Base-by-base conservation (phyloP, 768 basidiomycete species). In the Leccinum rimulosum region DNA sequence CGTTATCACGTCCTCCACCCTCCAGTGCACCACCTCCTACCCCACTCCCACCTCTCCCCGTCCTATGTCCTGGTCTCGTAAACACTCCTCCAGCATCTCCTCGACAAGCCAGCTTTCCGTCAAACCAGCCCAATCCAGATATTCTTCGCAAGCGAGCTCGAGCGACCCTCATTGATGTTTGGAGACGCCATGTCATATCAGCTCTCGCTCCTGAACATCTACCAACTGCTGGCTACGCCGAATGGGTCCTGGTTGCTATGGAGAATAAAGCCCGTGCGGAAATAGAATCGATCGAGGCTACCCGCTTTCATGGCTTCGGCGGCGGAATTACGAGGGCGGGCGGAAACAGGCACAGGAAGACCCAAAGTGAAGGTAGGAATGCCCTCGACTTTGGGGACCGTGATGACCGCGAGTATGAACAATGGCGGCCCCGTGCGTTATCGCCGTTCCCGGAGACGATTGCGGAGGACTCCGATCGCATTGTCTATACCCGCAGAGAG, bases 91-190 rank as follows among this genome's bases (percentile, higher is more conserved):
- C 60, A 59, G 67, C 48, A 60, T 74, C 61, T 55, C 65, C 65
- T 25, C 64, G 54, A 27, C 31, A 31, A 54, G 50, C 66, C 9
- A 36, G 38, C 47, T 31, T 64, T 54, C 31, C 49, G 52, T 53
- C 58, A 52, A 27, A 52, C 27, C 53, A 57, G 50, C 27, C 69
- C 47, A 58, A 68, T 22, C 68, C 81, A 19, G 77, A 78, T n/a
- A 68, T 68, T 54, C 79, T 87, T 43, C 82, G 87, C 17, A 75
- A 79, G 36, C 79, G 82, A 49, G 89, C 89, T 5, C 85, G 88
- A 31, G 86, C 88, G 19, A 77, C 79, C 3, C 79, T 91, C 14
- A 78, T 90, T 7, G 87, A 92, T 63, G 77, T 82, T 4, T 90
- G 84, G 66, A 83, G 88, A 35, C 79, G 78, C 25, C 81, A 84